Conservation (phyloP, 2,329 filamentous ascomycete species). For the Knufia fluminis region DNA sequence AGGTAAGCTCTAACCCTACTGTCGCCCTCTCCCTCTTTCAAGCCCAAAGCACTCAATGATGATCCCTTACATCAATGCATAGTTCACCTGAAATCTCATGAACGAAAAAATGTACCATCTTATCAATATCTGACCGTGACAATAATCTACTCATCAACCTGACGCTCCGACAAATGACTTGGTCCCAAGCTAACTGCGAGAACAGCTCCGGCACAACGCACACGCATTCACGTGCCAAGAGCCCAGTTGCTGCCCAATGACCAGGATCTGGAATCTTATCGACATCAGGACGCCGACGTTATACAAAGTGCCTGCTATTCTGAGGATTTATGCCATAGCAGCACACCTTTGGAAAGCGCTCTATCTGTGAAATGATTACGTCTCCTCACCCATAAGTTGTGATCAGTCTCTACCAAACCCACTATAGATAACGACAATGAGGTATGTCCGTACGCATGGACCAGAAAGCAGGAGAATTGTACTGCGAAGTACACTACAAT, state of each 20-base stretch:
- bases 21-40: too few species aligned
- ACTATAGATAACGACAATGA: too few species aligned
- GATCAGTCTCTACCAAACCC: too few species aligned
- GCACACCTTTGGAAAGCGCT: too few species aligned
- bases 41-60: background rate
- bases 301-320: too few species aligned
- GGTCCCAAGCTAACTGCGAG: background rate
- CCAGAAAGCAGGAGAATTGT: too few species aligned
- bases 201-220: background rate
- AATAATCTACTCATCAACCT: background rate
- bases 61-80: constrained; percentile 8
- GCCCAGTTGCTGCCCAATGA: background rate
- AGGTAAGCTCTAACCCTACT: background rate
- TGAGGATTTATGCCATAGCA: too few species aligned
- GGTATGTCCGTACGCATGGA: too few species aligned
- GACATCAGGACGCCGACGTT: background rate
- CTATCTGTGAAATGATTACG: too few species aligned
- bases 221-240: background rate
- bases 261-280: background rate
- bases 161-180: background rate
- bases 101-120: constrained; percentile 10
- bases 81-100: constrained; percentile 9
- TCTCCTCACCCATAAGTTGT: too few species aligned
- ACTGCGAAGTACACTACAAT: too few species aligned
- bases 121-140: background rate